Conservation (phyloP, 2,329 filamentous ascomycete genomes). For the Thermoascus crustaceus region DNA sequence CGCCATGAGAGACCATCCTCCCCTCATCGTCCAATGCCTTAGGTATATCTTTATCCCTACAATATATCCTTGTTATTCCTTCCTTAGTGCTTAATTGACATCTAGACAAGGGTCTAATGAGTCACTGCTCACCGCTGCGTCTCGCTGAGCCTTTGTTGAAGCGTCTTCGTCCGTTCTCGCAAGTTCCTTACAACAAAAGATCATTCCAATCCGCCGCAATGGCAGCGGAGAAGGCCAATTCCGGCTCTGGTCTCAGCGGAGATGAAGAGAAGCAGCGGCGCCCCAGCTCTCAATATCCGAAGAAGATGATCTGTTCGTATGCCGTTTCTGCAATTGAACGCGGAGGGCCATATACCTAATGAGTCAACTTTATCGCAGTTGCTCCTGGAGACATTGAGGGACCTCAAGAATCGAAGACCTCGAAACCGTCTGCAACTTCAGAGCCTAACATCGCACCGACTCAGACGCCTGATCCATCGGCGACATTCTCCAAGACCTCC, state of each 20-base stretch:
- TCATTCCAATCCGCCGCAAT: not conserved
- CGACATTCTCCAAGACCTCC: conserved; percentile 6
- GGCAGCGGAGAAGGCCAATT: not conserved
- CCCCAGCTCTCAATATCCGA: conserved; percentile 22
- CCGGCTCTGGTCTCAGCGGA: not conserved
- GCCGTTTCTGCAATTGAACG: not conserved
- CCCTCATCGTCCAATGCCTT: too few species aligned
- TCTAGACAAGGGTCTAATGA: too few species aligned
- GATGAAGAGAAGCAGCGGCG: conserved; percentile 4
- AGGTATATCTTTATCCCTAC: too few species aligned
- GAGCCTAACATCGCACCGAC: conserved; percentile 10
- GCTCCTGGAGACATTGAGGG: conserved; percentile 35
- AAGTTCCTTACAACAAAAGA: not conserved
- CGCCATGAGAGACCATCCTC: too few species aligned
- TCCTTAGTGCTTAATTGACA: too few species aligned
- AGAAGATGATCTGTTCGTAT: conserved; percentile 34
- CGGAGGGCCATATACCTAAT: conserved; percentile 1
- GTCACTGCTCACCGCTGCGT: not conserved
- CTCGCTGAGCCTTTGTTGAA: too few species aligned
- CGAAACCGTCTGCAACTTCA: conserved; percentile 8
- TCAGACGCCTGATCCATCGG: conserved; percentile 10
- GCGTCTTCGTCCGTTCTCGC: not conserved
- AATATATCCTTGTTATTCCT: too few species aligned
- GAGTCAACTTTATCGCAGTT: conserved; percentile 24
- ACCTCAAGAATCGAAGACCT: conserved; percentile 6